A percentile compares a stretch with the other conserved stretches of the same genome.
Evolutionary conservation across 192 early-diverging fungal species (phyloP).

Genomic region (Jimgerdemannia flammicorona): DNA sequence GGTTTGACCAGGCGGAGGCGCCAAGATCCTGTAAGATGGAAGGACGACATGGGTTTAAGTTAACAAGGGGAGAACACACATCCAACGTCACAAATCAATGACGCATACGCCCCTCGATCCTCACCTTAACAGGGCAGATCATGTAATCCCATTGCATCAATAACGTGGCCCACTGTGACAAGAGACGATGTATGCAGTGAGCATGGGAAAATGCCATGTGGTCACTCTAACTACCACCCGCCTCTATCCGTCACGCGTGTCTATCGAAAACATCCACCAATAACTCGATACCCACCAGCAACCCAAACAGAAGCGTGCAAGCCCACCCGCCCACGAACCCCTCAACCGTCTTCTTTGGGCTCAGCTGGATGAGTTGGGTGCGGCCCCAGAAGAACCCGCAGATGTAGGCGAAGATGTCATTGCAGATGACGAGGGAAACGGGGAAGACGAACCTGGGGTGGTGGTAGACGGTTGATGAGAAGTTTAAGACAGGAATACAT

Average conservation of each 20-base stretch:
- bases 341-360: slow-evolving; percentile 98
- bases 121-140: slow-evolving; percentile 54
- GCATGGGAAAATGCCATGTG: background rate
- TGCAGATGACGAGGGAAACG: slow-evolving; percentile 83
- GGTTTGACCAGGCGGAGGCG: slow-evolving; percentile 41
- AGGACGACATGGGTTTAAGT: background rate
- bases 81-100: slow-evolving; percentile 1
- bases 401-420: slow-evolving; percentile 95
- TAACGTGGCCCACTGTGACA: slow-evolving; percentile 36
- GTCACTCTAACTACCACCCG: too few species aligned
- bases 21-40: slow-evolving; percentile 33
- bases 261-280: background rate
- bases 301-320: slow-evolving; percentile 85
- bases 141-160: slow-evolving; percentile 53
- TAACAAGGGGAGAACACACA: background rate
- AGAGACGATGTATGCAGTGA: background rate
- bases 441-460: slow-evolving; percentile 75
- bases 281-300: slow-evolving; percentile 47
- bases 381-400: slow-evolving; percentile 95
- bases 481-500: background rate
- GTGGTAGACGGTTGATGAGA: background rate
- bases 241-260: background rate
- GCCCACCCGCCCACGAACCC: slow-evolving; percentile 91
- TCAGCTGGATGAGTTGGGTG: slow-evolving; percentile 88
- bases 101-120: background rate